These are phyloP conservation scores for Penicillium expansum DNA, from an alignment of 2,329 filamentous ascomycete species.

Conservation along the genomic window DNA sequence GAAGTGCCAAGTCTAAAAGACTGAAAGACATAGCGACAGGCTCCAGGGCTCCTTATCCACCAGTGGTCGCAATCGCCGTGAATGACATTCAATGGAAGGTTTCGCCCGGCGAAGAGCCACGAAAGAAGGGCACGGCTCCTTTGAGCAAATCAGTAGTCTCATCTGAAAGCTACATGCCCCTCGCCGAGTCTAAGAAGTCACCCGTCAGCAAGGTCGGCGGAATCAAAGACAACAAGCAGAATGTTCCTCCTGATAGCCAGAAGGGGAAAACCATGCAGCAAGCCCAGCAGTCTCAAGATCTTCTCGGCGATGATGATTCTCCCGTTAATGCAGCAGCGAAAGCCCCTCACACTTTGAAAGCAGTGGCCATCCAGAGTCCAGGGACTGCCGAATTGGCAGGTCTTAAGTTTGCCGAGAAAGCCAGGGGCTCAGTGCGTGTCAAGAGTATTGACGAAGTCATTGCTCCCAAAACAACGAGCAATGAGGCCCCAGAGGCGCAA, in stretches of 20 bases:
- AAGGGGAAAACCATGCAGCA: neutral
- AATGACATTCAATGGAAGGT: neutral
- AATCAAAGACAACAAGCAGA: neutral
- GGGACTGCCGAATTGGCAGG: neutral
- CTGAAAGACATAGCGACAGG: neutral
- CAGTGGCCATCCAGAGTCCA: neutral
- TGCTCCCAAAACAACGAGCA: neutral
- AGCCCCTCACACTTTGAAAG: neutral
- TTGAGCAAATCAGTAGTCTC: neutral
- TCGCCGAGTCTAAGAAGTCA: neutral
- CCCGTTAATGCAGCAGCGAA: too few species aligned
- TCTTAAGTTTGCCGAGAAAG: neutral
- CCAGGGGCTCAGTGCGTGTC: neutral
- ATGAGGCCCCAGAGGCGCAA: neutral
- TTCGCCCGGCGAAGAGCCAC: neutral
- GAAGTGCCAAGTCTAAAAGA: too few species aligned
- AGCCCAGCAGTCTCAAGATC: neutral
- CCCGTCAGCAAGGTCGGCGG: neutral
- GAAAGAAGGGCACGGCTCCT: neutral
- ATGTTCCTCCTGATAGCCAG: neutral
- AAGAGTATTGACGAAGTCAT: constrained; percentile 1
- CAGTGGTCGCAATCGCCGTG: neutral
- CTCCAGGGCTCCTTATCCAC: neutral
- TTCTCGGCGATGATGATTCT: neutral
- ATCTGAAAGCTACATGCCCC: neutral